These are phyloP conservation scores for Hysterium pulicare DNA, from an alignment of 2,329 filamentous ascomycete genomes.

Conservation along the genomic window DNA sequence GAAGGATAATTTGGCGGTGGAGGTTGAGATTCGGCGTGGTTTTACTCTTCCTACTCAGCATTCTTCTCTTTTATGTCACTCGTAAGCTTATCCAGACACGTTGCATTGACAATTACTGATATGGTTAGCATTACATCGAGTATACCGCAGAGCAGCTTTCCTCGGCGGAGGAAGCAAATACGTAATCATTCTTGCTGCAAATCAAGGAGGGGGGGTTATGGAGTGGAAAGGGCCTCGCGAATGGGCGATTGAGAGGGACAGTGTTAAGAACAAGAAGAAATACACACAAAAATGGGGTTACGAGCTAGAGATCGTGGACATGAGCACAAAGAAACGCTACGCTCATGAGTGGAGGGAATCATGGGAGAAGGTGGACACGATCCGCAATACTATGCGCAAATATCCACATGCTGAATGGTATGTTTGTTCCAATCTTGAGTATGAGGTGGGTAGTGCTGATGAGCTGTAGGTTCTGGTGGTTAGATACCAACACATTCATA, in stretches of 20 bases:
- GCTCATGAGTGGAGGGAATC: conserved; percentile 98
- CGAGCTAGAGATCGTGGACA: conserved; percentile 92
- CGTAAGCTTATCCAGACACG: conserved; percentile 58
- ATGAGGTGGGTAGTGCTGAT: conserved; percentile 25
- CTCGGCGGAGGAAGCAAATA: conserved; percentile 85
- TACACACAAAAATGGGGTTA: conserved; percentile 90
- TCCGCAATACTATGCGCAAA: conserved; percentile 83
- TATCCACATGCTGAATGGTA: conserved; percentile 97
- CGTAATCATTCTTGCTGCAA: conserved; percentile 89
- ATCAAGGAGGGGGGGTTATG: conserved; percentile 95
- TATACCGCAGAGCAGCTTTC: conserved; percentile 68
- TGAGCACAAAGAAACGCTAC: conserved; percentile 98
- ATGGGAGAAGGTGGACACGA: conserved; percentile 97
- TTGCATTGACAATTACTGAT: conserved; percentile 11
- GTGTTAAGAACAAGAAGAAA: conserved; percentile 88
- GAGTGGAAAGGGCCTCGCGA: conserved; percentile 97
- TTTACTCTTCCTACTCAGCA: conserved; percentile 57
- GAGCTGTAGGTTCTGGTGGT: conserved; percentile 92
- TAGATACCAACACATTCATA: conserved; percentile 94
- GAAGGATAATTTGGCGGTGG: conserved; percentile 59
- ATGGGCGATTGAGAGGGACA: conserved; percentile 97
- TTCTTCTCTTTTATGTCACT: conserved; percentile 67
- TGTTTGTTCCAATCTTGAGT: conserved; percentile 29
- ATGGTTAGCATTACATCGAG: conserved; percentile 52
- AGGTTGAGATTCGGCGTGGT: conserved; percentile 62